A percentile compares a stretch with the other conserved stretches of the same genome.
Evolutionary conservation across 805 yeast genomes (phyloP).

Genomic region (Metschnikowia reukaufii): DNA sequence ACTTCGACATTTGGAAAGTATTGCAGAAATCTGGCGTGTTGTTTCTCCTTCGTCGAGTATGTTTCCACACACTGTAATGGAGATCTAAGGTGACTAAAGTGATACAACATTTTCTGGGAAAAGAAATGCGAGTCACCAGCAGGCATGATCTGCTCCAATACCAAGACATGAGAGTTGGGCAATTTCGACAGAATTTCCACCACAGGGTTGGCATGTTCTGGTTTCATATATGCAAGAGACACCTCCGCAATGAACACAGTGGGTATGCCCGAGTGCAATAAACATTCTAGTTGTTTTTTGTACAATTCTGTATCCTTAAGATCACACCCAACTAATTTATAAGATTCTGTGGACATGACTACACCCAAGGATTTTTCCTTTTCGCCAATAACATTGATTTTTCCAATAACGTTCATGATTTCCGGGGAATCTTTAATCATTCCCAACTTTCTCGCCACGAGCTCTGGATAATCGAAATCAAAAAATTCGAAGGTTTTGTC

Average conservation of each 20-base stretch:
- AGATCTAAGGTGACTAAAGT: slow-evolving; percentile 63
- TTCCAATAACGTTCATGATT: slow-evolving; percentile 47
- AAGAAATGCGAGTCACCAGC: slow-evolving; percentile 63
- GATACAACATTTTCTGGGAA: slow-evolving; percentile 71
- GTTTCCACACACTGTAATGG: slow-evolving; percentile 64
- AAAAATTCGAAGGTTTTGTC: slow-evolving; percentile 44
- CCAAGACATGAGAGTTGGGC: slow-evolving; percentile 56
- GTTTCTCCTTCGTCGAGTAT: slow-evolving; percentile 54
- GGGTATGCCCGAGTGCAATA: slow-evolving; percentile 33
- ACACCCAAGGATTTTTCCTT: slow-evolving; percentile 20
- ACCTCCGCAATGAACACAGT: slow-evolving; percentile 78
- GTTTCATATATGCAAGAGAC: slow-evolving; percentile 76
- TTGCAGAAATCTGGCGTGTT: slow-evolving; percentile 47
- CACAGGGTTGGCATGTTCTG: slow-evolving; percentile 61
- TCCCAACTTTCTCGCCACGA: slow-evolving; percentile 53
- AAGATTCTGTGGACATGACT: slow-evolving; percentile 24
- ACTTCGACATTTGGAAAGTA: slow-evolving; percentile 54
- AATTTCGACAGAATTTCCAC: slow-evolving; percentile 48
- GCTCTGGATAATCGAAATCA: slow-evolving; percentile 76
- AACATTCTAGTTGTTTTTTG: slow-evolving; percentile 24
- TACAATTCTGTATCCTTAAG: slow-evolving; percentile 49
- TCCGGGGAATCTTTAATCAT: slow-evolving; percentile 52
- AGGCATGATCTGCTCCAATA: slow-evolving; percentile 73
- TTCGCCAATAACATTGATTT: slow-evolving; percentile 1
- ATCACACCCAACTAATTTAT: slow-evolving; percentile 67